Percentiles rank a stretch among this genome's conserved stretches.
These are phyloP conservation scores for Microglena sp. DNA, from an alignment of 139 green algal species.

Conservation along the genomic window DNA sequence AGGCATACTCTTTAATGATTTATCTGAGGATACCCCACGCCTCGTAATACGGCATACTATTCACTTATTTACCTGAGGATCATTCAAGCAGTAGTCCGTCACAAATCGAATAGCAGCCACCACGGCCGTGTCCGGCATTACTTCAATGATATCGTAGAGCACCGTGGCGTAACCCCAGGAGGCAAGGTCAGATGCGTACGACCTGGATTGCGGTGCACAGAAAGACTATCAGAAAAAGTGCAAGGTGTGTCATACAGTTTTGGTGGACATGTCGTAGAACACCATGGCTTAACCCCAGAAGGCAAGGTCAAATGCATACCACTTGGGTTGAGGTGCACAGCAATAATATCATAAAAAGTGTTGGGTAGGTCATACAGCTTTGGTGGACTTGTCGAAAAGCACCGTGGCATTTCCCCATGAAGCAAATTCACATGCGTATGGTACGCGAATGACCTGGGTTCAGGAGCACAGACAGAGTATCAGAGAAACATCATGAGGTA, in stretches of 20 bases:
- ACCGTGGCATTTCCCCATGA: constrained; percentile 17
- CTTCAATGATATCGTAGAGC: constrained; percentile 24
- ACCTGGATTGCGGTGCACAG: constrained; percentile 28
- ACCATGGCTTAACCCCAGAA: constrained; percentile 18
- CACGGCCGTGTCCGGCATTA: constrained; percentile 18
- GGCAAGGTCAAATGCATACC: constrained; percentile 19
- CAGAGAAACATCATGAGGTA: constrained; percentile 17
- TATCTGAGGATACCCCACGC: too few relatives aligned
- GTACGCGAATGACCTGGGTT: constrained; percentile 14
- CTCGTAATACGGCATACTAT: too few relatives aligned
- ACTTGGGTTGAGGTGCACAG: constrained; percentile 26
- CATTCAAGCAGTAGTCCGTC: constrained; percentile 1
- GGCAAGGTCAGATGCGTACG: constrained; percentile 19
- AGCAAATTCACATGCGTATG: constrained; percentile 18
- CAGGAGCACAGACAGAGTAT: constrained; percentile 27
- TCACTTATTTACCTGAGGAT: constrained; percentile 1
- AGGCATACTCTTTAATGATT: too few relatives aligned
- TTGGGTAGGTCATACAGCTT: constrained; percentile 8
- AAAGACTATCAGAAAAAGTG: constrained; percentile 25
- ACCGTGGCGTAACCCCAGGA: constrained; percentile 18
- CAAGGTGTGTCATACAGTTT: constrained; percentile 11
- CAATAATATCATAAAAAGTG: constrained; percentile 23
- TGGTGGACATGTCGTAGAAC: constrained; percentile 19
- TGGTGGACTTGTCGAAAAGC: constrained; percentile 18
- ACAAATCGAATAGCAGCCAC: constrained; percentile 8